Conservation (phyloP, 805 yeast species). For the Wickerhamiella qilinensis region DNA sequence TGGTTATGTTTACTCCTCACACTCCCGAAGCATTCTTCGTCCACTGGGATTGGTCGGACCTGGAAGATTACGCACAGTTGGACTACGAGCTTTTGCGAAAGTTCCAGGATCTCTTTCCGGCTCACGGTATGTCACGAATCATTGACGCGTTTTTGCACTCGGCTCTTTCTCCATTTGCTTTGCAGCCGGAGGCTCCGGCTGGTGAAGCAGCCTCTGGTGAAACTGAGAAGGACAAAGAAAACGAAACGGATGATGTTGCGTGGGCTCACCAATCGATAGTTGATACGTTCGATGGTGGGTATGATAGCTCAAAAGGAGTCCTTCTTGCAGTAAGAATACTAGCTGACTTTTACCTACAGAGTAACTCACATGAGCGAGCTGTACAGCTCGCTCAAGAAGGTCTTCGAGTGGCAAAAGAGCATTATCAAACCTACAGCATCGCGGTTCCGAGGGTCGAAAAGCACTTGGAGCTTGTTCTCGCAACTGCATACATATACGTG, state of each 20-base stretch:
- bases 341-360: constrained; percentile 40
- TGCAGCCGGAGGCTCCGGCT: background rate
- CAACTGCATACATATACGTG: constrained; percentile 60
- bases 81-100: constrained; percentile 18
- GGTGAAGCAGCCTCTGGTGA: background rate
- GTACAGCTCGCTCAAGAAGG: constrained; percentile 45
- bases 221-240: constrained; percentile 6
- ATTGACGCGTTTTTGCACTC: constrained; percentile 5
- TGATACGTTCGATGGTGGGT: constrained; percentile 35
- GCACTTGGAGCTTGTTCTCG: constrained; percentile 50
- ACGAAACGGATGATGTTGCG: constrained; percentile 1
- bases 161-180: constrained; percentile 2
- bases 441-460: constrained; percentile 35
- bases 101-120: constrained; percentile 8
- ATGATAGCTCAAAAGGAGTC: constrained; percentile 24
- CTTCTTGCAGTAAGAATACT: constrained; percentile 52
- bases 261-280: constrained; percentile 33
- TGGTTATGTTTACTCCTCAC: constrained; percentile 51
- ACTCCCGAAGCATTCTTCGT: constrained; percentile 33
- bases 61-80: constrained; percentile 30
- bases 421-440: constrained; percentile 31
- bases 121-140: constrained; percentile 3
- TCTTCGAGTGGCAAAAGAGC: constrained; percentile 28
- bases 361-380: constrained; percentile 48
- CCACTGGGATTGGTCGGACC: constrained; percentile 39